A percentile compares a stretch with the other conserved stretches of the same genome.
phyloP scores from a whole-genome alignment of 2,329 filamentous ascomycete species.

The Escovopsis weberi region DNA sequence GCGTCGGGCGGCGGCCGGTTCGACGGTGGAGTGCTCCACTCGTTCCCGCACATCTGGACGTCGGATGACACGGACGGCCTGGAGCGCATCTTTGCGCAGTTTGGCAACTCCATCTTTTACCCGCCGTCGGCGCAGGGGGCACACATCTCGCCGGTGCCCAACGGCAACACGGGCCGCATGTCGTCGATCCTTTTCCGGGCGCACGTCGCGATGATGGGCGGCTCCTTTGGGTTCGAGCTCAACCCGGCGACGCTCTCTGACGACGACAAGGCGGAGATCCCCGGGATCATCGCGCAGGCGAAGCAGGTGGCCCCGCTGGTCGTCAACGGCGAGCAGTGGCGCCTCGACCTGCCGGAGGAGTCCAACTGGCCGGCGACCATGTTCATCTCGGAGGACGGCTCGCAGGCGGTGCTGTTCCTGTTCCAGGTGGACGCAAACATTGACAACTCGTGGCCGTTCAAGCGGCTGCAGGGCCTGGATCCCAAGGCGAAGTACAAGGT shows the following conservation, averaged over 20 bases:
- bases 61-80: constrained; percentile 51
- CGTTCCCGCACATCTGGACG: constrained; percentile 52
- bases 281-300: constrained; percentile 36
- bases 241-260: constrained; percentile 36
- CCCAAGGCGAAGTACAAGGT: constrained; percentile 36
- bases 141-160: constrained; percentile 48
- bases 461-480: constrained; percentile 44
- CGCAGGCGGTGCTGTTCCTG: constrained; percentile 39
- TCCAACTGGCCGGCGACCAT: constrained; percentile 49
- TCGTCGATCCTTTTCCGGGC: constrained; percentile 45
- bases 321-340: constrained; percentile 43
- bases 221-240: constrained; percentile 50
- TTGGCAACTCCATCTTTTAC: constrained; percentile 49
- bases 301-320: constrained; percentile 45
- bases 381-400: constrained; percentile 38
- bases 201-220: constrained; percentile 55
- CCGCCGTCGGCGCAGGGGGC: constrained; percentile 49
- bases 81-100: constrained; percentile 45
- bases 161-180: constrained; percentile 39
- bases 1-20: constrained; percentile 51
- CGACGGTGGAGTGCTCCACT: constrained; percentile 47
- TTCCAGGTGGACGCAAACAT: constrained; percentile 41
- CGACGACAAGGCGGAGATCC: constrained; percentile 38
- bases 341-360: constrained; percentile 40
- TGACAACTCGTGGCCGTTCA: constrained; percentile 35